Evolutionary conservation across 108 stramenopile genomes (phyloP).

Genomic region (Chaetoceros tenuissimus): DNA sequence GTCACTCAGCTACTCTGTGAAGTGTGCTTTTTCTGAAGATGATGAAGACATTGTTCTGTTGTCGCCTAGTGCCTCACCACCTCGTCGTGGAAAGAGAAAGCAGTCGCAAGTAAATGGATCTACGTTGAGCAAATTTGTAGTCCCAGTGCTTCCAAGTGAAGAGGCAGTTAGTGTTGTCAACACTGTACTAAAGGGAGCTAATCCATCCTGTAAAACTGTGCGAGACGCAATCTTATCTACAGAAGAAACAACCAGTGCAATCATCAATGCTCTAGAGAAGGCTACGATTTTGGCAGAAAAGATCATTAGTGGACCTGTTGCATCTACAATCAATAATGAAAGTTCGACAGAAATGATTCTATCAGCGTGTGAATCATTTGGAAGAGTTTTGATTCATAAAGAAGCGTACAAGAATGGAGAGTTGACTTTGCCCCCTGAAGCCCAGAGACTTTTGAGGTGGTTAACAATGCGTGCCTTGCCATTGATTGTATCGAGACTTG

Average conservation of each 20-base stretch:
- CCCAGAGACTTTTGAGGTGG: constrained; percentile 45
- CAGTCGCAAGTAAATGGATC: not conserved
- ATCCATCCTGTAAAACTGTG: constrained; percentile 7
- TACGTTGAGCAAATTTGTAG: not conserved
- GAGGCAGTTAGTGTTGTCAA: constrained; percentile 17
- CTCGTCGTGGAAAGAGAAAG: constrained; percentile 2
- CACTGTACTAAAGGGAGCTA: constrained; percentile 13
- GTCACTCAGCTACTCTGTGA: constrained; percentile 44
- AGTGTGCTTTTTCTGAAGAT: constrained; percentile 20
- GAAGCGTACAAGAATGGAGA: constrained; percentile 25
- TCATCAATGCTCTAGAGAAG: constrained; percentile 17
- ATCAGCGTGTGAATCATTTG: constrained; percentile 40
- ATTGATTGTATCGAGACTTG: constrained; percentile 21
- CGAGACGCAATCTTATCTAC: constrained; percentile 18
- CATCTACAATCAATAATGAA: not conserved
- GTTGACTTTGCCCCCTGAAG: constrained; percentile 20
- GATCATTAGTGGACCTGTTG: constrained; percentile 4
- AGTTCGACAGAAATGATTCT: constrained; percentile 18
- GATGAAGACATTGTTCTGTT: constrained; percentile 11
- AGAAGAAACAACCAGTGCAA: constrained; percentile 4
- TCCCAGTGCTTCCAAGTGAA: constrained; percentile 15
- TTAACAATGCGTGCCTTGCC: constrained; percentile 48
- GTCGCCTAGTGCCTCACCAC: constrained; percentile 1
- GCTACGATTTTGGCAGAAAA: constrained; percentile 23
- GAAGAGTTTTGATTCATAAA: constrained; percentile 59